Evolutionary conservation across 2,329 filamentous ascomycete genomes (phyloP), one percentile per base, ranked within the genome.

Genomic region (Colletotrichum australisinense): DNA sequence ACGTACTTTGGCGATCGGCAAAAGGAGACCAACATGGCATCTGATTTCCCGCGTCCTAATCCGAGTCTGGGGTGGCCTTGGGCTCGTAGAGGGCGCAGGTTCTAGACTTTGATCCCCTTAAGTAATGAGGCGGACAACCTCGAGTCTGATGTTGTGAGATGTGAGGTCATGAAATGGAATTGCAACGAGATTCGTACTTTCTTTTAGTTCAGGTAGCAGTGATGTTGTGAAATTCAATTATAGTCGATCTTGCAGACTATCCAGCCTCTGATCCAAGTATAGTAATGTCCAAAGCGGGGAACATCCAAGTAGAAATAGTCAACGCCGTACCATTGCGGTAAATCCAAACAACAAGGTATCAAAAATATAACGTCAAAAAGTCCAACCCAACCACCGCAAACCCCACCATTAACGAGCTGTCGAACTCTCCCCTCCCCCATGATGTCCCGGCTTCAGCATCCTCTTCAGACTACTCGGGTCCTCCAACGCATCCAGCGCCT

Each of bases 401-500:
- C n/a, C 12, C 19, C 2, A 49, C 35, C n/a, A 38, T 26, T 16
- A 64, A n/a, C 55, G 46, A 12, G 68, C 30, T n/a, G 35, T 65
- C 12, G 71, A 73, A 24, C 71, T 66, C 28, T 73, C 67, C 16
- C 71, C 71, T n/a, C 19, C 56, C 6, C 42, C 63, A 5, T 63
- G 60, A 4, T 53, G 28, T 3, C 67, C 71, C 6, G 60, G 62
- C 60, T 52, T 32, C 28, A 76, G n/a, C 53, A 76, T 49, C n/a
- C 81, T 80, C 80, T 85, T 89, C 53, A 88, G 75, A 66, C 82
- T 81, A 32, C 79, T 78, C 4, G 88, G 88, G 65, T 90, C 84
- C 78, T 89, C 87, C 2, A 90, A 59, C 0, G 87, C 83, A 4
- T 89, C 88, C 76, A 84, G 84, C 1, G 85, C 87, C 58, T 82